Base-by-base conservation (phyloP, 257 asterid genomes). In the Capsicum pubescens region DNA sequence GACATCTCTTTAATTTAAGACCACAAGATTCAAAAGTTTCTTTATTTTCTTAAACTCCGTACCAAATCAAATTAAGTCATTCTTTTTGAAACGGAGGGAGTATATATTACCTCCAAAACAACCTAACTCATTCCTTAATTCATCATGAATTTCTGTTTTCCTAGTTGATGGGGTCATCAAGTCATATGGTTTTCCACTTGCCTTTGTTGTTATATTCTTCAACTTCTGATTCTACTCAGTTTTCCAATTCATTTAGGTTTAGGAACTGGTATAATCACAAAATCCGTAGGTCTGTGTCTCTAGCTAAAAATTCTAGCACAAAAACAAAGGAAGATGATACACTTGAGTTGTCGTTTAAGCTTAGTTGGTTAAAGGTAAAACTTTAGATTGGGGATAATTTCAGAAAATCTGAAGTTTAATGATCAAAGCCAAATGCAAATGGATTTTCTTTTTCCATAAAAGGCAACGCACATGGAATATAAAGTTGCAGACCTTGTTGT, bases 171-270 rank as follows among this genome's bases (percentile, higher is more conserved):
- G 9, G 60, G 58, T 48, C 60, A 74, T 50, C 9, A 74, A 7
- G 44, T 36, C 60, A 50, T 50, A 13, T 50, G 60, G 61, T 46
- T 74, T 74, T 21, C 61, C 58, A 8, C 8, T 19, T 74, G 46
- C 42, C 39, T 74, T 12, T 13, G 14, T 7, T 36, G 50, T 54
- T 77, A 14, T 32, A 26, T 14, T 54, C 82, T 77, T 77, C 64
- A 54, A 26, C 64, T 77, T 54, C 42, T 54, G 15, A 26, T 77
- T 77, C 9, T 26, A 32, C 59, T 55, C 46, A 54, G 26, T 8
- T 26, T 44, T 54, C 82, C 64, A 77, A 8, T 54, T 54, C 26
- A 54, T 77, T 77, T 54, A 77, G 64, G 64, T 77, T n/a, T 71
- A n/a, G 7, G 39, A 77, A 77, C 64, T 4, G 14, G 54, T 54